Percentiles rank a stretch among this genome's conserved stretches.
These are phyloP conservation scores for Trypanosoma platydactyli DNA, from an alignment of 208 protist genomes.

Conservation along the genomic window DNA sequence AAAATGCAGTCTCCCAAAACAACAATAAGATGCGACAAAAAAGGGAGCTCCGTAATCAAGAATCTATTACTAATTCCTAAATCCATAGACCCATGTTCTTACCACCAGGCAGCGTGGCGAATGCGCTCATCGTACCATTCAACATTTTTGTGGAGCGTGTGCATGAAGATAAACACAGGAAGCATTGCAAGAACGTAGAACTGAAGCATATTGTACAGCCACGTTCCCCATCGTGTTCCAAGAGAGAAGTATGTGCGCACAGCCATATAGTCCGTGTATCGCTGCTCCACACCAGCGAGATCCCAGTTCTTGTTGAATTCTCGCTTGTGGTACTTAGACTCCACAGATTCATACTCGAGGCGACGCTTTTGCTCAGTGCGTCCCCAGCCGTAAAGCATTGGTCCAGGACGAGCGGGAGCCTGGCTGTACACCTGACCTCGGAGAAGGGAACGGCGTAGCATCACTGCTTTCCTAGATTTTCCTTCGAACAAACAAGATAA, in stretches of 20 bases:
- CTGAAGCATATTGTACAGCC: constrained; percentile 88
- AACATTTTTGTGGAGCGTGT: constrained; percentile 76
- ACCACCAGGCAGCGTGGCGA: constrained; percentile 87
- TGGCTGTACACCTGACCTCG: constrained; percentile 68
- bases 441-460: constrained; percentile 76
- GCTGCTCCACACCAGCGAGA: constrained; percentile 84
- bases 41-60: background rate
- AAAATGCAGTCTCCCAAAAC: no score
- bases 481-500: constrained; percentile 4
- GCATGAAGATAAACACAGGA: constrained; percentile 82
- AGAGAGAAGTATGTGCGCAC: constrained; percentile 89
- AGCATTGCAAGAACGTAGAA: constrained; percentile 87
- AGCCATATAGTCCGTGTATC: constrained; percentile 89
- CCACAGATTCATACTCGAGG: constrained; percentile 89
- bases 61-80: constrained; percentile 10
- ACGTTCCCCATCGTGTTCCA: constrained; percentile 85
- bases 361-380: constrained; percentile 90
- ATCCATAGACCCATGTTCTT: constrained; percentile 24
- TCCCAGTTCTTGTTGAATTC: constrained; percentile 93
- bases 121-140: constrained; percentile 88
- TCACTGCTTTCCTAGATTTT: constrained; percentile 13
- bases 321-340: constrained; percentile 90
- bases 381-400: constrained; percentile 89
- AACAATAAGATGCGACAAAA: background rate
- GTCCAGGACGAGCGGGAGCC: constrained; percentile 79